Conservation (phyloP, 1,284 basidiomycete genomes). For the Naganishia albida region DNA sequence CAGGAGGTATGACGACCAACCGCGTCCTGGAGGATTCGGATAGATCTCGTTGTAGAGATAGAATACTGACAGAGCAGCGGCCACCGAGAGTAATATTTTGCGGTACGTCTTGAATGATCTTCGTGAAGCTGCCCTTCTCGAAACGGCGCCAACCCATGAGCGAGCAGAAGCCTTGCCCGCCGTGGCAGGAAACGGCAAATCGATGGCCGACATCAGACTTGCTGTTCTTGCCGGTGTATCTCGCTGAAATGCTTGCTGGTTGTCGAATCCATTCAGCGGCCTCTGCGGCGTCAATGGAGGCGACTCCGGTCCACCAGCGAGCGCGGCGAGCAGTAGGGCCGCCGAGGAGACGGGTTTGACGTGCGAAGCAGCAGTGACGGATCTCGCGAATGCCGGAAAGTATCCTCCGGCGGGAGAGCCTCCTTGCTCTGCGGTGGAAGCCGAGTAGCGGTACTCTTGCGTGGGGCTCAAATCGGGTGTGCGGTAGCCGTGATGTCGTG, state of each 20-base stretch:
- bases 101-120: slow-evolving; percentile 18
- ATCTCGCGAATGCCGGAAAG: slow-evolving; percentile 17
- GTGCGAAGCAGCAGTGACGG: background rate
- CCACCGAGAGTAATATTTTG: slow-evolving; percentile 3
- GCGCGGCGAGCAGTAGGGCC: slow-evolving; percentile 11
- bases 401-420: background rate
- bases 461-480: slow-evolving; percentile 9
- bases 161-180: background rate
- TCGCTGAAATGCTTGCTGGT: background rate
- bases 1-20: slow-evolving; percentile 7
- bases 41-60: slow-evolving; percentile 10
- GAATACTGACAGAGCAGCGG: slow-evolving; percentile 8
- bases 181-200: slow-evolving; percentile 14
- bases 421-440: background rate
- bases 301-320: slow-evolving; percentile 3
- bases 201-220: background rate
- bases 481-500: background rate
- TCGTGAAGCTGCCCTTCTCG: slow-evolving; percentile 6
- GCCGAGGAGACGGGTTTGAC: slow-evolving; percentile 9
- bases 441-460: background rate
- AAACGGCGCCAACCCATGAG: slow-evolving; percentile 1
- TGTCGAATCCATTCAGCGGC: background rate
- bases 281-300: slow-evolving; percentile 12
- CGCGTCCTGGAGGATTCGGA: background rate
- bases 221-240: background rate